Evolutionary conservation across 1,284 basidiomycete species (phyloP), one percentile per base, ranked within the genome.

Genomic region (Ustilago sp.): DNA sequence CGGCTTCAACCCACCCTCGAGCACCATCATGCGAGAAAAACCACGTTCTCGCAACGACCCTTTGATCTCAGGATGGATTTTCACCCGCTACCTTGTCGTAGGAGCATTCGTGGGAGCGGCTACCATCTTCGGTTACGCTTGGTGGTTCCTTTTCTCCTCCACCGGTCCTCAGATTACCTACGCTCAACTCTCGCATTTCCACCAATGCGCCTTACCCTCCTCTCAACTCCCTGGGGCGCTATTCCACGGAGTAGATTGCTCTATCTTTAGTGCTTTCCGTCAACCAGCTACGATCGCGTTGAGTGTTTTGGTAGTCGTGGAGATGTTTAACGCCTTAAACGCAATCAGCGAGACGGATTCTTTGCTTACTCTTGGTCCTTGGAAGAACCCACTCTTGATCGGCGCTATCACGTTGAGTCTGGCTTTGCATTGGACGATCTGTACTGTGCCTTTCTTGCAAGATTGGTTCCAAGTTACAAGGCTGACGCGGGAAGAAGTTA

Each of bases 321-420:
- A 99, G 88, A 99, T 99, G 97, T 95, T 98, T 88, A 99, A 99
- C 88, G 96, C 96, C 23, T 94, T 97, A 91, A 98, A 98, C 87
- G 98, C 95, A 61, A 89, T 99, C 41, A 95, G 93, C n/a, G 97
- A 99, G 88, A 97, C 97, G 86, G 96, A 98, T 88, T 94, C 92
- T 74, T 87, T 99, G 75, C 87, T 99, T 56, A 90, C 90, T 23
- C 89, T 98, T 52, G 95, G 96, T 2, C 87, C 97, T 17, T 97
- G 95, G 94, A 92, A 92, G 86, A 99, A 99, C 86, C 91, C 91
- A 63, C 97, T 92, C 89, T 90, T 99, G 28, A 64, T 85, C 55
- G 65, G 62, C 28, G 77, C 81, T 31, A 94, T 98, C 83, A 87
- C 91, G 28, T 88, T 99, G 59, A 94, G 92, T 85, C 96, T 99